A percentile compares a stretch with the other conserved stretches of the same genome.
Evolutionary conservation across 1,284 basidiomycete genomes (phyloP).

Genomic region (Phellopilus nigrolimitatus): DNA sequence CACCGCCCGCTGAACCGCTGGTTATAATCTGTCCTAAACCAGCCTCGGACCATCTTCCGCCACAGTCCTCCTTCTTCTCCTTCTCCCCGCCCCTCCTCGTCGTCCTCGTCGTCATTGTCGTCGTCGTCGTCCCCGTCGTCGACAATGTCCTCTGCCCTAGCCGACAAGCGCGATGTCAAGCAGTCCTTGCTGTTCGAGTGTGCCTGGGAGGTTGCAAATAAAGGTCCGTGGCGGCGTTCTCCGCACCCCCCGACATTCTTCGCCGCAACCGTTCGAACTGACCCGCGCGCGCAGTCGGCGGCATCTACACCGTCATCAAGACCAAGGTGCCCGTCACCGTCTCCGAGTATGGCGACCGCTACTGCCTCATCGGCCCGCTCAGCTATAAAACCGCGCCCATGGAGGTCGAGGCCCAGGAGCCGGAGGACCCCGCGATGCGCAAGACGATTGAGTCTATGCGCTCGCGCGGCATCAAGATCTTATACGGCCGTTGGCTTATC

Average conservation of each 20-base stretch:
- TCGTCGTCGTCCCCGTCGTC: neutral
- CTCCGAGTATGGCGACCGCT: slow-evolving; percentile 87
- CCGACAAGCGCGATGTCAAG: slow-evolving; percentile 65
- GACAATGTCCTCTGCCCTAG: slow-evolving; percentile 12
- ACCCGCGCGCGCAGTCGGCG: slow-evolving; percentile 59
- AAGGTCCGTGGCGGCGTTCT: slow-evolving; percentile 34
- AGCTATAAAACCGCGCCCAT: slow-evolving; percentile 97
- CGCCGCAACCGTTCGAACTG: slow-evolving; percentile 15
- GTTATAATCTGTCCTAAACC: too few relatives aligned
- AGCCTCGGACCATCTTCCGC: neutral
- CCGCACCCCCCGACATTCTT: neutral
- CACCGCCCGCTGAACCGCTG: too few relatives aligned
- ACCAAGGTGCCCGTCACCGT: slow-evolving; percentile 98
- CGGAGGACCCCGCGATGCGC: slow-evolving; percentile 66
- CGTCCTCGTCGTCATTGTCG: slow-evolving; percentile 1
- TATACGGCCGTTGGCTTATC: slow-evolving; percentile 97
- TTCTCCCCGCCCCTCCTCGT: neutral
- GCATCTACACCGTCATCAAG: slow-evolving; percentile 99
- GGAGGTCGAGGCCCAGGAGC: slow-evolving; percentile 95
- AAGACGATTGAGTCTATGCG: slow-evolving; percentile 75
- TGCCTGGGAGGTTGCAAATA: slow-evolving; percentile 95
- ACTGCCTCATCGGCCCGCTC: slow-evolving; percentile 91
- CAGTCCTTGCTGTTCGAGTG: slow-evolving; percentile 82
- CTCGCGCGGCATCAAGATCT: slow-evolving; percentile 84
- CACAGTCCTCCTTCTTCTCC: neutral